Evolutionary conservation across 352 stramenopile species (phyloP), one percentile per base, ranked within the genome.

Genomic region (Achlya hypogyna): DNA sequence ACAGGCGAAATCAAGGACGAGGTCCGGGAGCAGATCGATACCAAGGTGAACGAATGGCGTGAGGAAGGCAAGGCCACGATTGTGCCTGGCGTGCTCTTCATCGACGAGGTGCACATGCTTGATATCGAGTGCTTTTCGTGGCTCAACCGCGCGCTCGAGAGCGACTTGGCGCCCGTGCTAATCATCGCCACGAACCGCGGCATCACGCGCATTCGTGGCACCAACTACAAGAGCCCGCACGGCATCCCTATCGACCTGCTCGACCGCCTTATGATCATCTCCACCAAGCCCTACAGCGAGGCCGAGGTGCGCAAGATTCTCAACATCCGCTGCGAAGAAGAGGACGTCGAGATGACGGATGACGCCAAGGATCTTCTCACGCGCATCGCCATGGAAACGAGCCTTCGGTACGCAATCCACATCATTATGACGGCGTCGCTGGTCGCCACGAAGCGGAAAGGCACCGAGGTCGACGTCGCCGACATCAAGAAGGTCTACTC

Each of bases 101-200:
- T 99, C 72, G 97, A 99, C 73, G 97, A 99, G 76, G 89, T 97
- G 47, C 97, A 99, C 80, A 99, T 99, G 97, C 82, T 99, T 25
- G 97, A 99, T 78, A 99, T 99, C 69, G 97, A 99, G 78, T 99
- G 96, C 76, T 99, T 99, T 75, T 99, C 96, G 54, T 99, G 96
- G 89, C 88, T 99, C 45, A 99, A 99, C 79, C 83, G 97, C 38
- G 96, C 96, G 0, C 78, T 99, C 20, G 97, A 99, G 78, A 98
- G 86, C 35, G 87, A 98, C 71, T 91, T 99, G 75, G 94, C 96
- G 34, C 97, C 97, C 0, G 96, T 99, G 71, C 78, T 99, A 20
- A 98, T 99, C 72, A 98, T 99, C 71, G 97, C 97, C 1, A 99
- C 97, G 32, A 99, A 99, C 82, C 90, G 97, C 42, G 97, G 97